A percentile compares a stretch with the other conserved stretches of the same genome.
phyloP scores from a whole-genome alignment of 805 yeast species.

The Peterozyma xylosa region DNA sequence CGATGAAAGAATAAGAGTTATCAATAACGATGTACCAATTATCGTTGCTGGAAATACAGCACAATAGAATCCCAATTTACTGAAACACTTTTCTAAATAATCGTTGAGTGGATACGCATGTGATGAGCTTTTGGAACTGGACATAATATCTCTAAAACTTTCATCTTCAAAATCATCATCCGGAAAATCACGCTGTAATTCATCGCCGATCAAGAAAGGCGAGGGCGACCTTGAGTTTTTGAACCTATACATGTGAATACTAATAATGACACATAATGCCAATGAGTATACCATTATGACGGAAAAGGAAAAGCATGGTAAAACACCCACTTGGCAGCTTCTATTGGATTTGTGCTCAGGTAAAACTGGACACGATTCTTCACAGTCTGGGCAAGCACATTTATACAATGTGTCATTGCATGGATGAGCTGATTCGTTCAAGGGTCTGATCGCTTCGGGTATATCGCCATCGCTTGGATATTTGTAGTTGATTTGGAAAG shows the following conservation, averaged over 20 bases:
- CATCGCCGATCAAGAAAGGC: conserved; percentile 1
- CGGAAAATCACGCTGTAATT: conserved; percentile 9
- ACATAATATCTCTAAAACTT: conserved; percentile 16
- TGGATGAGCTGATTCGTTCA: conserved; percentile 18
- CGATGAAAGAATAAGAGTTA: conserved; percentile 39
- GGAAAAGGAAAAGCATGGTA: conserved; percentile 71
- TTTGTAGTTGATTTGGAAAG: conserved; percentile 80
- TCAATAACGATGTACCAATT: conserved; percentile 30
- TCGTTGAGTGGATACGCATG: conserved; percentile 41
- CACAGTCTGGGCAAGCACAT: conserved; percentile 92
- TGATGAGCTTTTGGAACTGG: conserved; percentile 12
- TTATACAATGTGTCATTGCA: conserved; percentile 64
- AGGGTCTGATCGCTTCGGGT: conserved; percentile 19
- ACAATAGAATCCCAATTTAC: conserved; percentile 48
- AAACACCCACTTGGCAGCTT: conserved; percentile 45
- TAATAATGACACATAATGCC: neutral
- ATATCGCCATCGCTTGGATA: conserved; percentile 28
- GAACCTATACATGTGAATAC: neutral
- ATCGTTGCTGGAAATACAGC: conserved; percentile 52
- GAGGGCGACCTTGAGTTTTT: neutral
- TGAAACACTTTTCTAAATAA: conserved; percentile 38
- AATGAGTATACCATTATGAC: conserved; percentile 43
- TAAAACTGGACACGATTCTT: conserved; percentile 66
- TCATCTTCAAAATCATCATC: conserved; percentile 24
- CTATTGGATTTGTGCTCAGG: conserved; percentile 32